Conservation (phyloP, 495 filamentous ascomycete genomes). For the Xylaria venustula region DNA sequence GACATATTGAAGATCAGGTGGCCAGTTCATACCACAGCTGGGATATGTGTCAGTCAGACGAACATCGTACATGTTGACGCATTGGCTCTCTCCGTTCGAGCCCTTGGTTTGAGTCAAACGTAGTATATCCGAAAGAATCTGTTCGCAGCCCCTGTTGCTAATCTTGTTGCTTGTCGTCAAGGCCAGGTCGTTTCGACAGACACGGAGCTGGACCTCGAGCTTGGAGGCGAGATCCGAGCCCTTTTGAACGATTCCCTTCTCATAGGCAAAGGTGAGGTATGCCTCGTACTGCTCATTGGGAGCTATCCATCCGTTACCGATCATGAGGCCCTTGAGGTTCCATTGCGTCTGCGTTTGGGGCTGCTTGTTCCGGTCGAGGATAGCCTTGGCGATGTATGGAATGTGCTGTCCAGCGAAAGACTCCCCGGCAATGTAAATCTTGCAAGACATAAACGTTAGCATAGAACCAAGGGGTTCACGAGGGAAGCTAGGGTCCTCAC, state of each 20-base stretch:
- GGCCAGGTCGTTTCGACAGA: constrained; percentile 65
- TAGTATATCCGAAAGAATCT: constrained; percentile 68
- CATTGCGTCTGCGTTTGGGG: constrained; percentile 50
- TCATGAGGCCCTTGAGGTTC: constrained; percentile 85
- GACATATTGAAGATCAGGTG: constrained; percentile 72
- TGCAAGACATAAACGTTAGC: constrained; percentile 33
- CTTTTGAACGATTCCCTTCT: constrained; percentile 66
- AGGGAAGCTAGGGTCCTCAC: constrained; percentile 53
- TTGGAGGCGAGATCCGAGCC: constrained; percentile 61
- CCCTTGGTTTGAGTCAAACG: constrained; percentile 50
- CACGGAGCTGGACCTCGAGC: constrained; percentile 47
- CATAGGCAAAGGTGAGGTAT: constrained; percentile 76
- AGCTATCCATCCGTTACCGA: constrained; percentile 97
- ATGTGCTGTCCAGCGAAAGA: constrained; percentile 98
- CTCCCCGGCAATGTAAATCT: constrained; percentile 94
- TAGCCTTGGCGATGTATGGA: constrained; percentile 87
- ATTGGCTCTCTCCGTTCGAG: constrained; percentile 50
- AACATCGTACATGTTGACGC: constrained; percentile 94
- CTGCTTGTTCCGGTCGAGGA: constrained; percentile 76
- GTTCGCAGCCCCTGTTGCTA: constrained; percentile 68
- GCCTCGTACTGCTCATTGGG: constrained; percentile 87
- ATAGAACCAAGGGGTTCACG: constrained; percentile 2
- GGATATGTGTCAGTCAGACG: constrained; percentile 71
- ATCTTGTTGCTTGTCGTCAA: constrained; percentile 59
- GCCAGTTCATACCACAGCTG: constrained; percentile 94